Base-by-base conservation (phyloP, 176 grass and related monocot genomes). In the Oryza glaberrima region DNA sequence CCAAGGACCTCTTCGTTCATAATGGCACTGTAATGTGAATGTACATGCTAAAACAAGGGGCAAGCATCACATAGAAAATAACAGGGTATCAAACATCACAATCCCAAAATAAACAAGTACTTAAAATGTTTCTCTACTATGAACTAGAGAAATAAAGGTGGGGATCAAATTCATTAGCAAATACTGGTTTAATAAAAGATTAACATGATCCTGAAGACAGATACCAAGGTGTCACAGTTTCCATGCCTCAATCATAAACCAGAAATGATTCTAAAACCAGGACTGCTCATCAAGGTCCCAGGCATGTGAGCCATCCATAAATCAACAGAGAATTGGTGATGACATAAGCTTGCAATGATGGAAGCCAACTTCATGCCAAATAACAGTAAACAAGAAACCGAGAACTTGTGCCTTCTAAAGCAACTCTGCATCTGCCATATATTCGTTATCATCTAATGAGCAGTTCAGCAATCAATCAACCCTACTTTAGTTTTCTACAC, bases 71-170 rank as follows among this genome's bases (percentile, higher is more conserved):
- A 47, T 78, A 8, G 7, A 78, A 89, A 90, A 76, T 54, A 79
- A 81, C 54, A 86, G 77, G 32, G 71, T 81, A 91, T 83, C 65
- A 72, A 58, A 69, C 73, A 72, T 86, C 66, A 76, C 61, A 61
- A 76, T 84, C 63, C 70, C 5, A 15, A 80, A 76, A 81, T 84
- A 75, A 64, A 41, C 51, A 51, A 82, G 61, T 45, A 30, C 28
- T 30, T 30, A 82, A 71, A 49, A 66, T 86, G 83, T 65, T 83
- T 73, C 47, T 22, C 64, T 48, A 75, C 49, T 83, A 83, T 26
- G 7, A 60, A 28, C 23, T 70, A 65, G 19, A 70, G 70, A 32
- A 20, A 30, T 67, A 64, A 67, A 43, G 47, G 32, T 38, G 44
- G 7, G 65, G 65, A 87, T 76, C 64, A 32, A 54, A 70, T 43